phyloP scores from a whole-genome alignment of 2,329 filamentous ascomycete genomes.

The Dactylellina leptospora region DNA sequence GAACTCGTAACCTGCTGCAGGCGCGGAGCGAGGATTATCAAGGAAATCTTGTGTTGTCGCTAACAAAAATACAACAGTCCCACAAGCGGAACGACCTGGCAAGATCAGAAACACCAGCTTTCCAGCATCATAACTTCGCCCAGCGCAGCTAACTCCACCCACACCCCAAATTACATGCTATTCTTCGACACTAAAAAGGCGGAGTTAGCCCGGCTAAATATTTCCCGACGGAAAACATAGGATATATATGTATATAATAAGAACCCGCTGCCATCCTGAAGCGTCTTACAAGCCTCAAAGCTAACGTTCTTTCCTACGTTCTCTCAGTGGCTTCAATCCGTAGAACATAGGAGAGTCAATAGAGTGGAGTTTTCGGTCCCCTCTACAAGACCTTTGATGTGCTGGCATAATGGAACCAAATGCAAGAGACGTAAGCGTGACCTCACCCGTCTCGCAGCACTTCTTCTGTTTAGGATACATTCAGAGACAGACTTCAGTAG shows the following conservation, averaged over 20 bases:
- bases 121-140: conserved; percentile 14
- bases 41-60: conserved; percentile 18
- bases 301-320: neutral
- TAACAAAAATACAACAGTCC: conserved; percentile 37
- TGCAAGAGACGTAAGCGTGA: conserved; percentile 51
- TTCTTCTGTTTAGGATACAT: neutral
- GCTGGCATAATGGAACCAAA: conserved; percentile 40
- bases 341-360: neutral
- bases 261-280: neutral
- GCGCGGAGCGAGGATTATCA: no score
- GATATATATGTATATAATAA: neutral
- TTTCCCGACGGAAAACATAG: conserved; percentile 35
- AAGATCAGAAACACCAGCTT: conserved; percentile 11
- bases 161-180: neutral
- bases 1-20: neutral
- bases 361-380: conserved; percentile 16
- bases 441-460: conserved; percentile 9
- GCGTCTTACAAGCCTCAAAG: neutral
- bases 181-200: neutral
- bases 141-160: conserved; percentile 2
- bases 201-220: conserved; percentile 6
- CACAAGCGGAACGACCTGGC: neutral
- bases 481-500: neutral
- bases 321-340: neutral
- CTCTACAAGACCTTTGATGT: conserved; percentile 21